Base-by-base conservation (phyloP, 768 basidiomycete species). In the Boletus rufocinnamomeus region DNA sequence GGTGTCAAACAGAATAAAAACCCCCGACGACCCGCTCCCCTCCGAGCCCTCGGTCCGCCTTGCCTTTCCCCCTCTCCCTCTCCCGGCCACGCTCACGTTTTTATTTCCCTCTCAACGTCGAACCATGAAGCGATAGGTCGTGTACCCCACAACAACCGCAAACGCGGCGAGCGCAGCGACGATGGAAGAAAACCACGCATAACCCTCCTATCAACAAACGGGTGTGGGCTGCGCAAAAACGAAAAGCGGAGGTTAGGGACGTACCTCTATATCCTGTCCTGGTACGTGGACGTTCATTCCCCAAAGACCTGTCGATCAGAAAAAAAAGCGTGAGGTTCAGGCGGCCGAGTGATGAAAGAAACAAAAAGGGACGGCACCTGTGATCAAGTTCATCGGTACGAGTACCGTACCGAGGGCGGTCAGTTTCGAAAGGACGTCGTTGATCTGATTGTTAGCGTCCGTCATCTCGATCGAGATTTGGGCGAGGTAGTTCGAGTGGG, bases 381-480 rank as follows among this genome's bases (percentile, higher is more conserved):
- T 99, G 51, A 99, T 85, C 73, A 98, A 75, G 74, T 98, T 98
- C 89, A 95, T 97, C 37, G 91, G 97, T 71, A 99, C 88, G 64
- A 98, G 88, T 6, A 99, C 86, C 7, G 97, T 99, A 82, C 97
- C 97, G 47, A 99, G 82, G 8, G 97, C 96, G 0, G 97, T 98
- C 59, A 99, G 80, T 78, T 98, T 98, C 6, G 92, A 93, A 6
- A 98, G 84, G 2, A 99, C 97, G 70, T 98, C 95, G 76, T 99
- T 99, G 78, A 98, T 99, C 78, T 98, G 95, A 74, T 99, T 99
- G 77, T 99, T 99, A 41, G 97, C 97, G 67, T 98, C 95, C 37
- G 94, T 96, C 96, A 98, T 99, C 79, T 98, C 97, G 75, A 99
- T 98, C 44, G 95, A 97, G 66, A 99, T 99, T 69, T 98, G 97